Percentiles rank a stretch among this genome's conserved stretches.
Conservation (phyloP, 2,329 filamentous ascomycete genomes). For the Cladosporium sp. region DNA sequence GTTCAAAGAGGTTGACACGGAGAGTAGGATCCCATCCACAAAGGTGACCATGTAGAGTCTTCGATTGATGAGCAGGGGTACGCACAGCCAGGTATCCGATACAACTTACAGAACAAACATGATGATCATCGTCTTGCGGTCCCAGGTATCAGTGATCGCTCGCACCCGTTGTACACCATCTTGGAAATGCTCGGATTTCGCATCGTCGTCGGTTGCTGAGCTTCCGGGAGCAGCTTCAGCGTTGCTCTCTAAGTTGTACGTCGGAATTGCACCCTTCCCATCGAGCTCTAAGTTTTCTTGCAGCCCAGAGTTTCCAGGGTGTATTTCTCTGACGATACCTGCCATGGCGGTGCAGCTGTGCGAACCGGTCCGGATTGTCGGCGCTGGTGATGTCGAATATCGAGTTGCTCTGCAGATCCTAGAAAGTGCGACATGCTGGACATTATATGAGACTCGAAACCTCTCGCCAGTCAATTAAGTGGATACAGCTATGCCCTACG, state of each 20-base stretch:
- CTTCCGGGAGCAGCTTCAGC: no score
- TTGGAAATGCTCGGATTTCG: background rate
- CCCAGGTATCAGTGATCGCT: slow-evolving; percentile 1
- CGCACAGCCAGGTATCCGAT: background rate
- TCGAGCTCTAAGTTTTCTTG: no score
- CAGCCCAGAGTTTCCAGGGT: no score
- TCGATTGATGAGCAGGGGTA: background rate
- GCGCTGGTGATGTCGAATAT: no score
- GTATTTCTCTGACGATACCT: no score
- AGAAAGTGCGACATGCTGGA: no score
- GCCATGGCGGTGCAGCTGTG: no score
- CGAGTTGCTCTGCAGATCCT: no score
- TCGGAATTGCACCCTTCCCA: no score
- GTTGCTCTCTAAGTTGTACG: no score
- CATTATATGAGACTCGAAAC: no score
- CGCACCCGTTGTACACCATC: slow-evolving; percentile 1
- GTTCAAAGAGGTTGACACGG: slow-evolving; percentile 35
- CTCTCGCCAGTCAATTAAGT: background rate
- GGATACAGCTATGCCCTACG: background rate
- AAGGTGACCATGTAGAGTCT: slow-evolving; percentile 46
- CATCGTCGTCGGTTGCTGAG: background rate
- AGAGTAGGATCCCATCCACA: slow-evolving; percentile 42
- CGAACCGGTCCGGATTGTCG: no score
- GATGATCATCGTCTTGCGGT: background rate
- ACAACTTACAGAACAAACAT: background rate